Conservation (phyloP, 192 early-diverging fungal species). For the Backusella tuberculispora region DNA sequence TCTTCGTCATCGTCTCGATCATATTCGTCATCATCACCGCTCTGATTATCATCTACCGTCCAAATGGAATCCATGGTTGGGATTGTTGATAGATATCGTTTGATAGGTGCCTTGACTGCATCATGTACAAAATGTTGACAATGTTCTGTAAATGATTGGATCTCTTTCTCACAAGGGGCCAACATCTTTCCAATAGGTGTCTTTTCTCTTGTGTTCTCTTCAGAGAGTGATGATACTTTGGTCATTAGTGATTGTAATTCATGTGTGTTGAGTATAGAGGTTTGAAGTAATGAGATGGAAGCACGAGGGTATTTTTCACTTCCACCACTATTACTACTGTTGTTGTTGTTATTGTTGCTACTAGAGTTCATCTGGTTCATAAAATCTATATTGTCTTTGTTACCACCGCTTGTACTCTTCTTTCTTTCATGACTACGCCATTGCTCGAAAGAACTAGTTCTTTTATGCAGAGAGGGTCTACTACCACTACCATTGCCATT, state of each 20-base stretch:
- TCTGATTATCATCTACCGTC: slow-evolving; percentile 16
- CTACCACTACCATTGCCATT: too few species aligned
- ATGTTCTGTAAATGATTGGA: not conserved
- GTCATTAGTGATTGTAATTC: slow-evolving; percentile 8
- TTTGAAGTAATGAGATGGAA: slow-evolving; percentile 28
- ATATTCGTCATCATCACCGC: slow-evolving; percentile 7
- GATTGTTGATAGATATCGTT: not conserved
- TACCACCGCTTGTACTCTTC: not conserved
- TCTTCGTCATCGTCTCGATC: slow-evolving; percentile 1
- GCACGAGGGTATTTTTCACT: slow-evolving; percentile 24
- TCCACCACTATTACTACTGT: not conserved
- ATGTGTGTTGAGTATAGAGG: slow-evolving; percentile 25
- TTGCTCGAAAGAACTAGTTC: not conserved
- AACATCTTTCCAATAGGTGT: not conserved
- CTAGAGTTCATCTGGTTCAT: not conserved
- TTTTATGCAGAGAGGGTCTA: not conserved
- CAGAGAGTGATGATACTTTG: not conserved
- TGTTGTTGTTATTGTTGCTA: not conserved
- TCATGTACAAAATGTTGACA: slow-evolving; percentile 33
- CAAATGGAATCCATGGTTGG: not conserved
- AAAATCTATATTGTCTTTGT: not conserved
- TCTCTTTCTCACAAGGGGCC: not conserved
- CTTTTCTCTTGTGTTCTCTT: not conserved
- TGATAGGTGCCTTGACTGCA: slow-evolving; percentile 26
- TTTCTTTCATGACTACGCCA: not conserved